A percentile compares a stretch with the other conserved stretches of the same genome.
Evolutionary conservation across 768 basidiomycete genomes (phyloP).

Genomic region (Pleurotus platypus): DNA sequence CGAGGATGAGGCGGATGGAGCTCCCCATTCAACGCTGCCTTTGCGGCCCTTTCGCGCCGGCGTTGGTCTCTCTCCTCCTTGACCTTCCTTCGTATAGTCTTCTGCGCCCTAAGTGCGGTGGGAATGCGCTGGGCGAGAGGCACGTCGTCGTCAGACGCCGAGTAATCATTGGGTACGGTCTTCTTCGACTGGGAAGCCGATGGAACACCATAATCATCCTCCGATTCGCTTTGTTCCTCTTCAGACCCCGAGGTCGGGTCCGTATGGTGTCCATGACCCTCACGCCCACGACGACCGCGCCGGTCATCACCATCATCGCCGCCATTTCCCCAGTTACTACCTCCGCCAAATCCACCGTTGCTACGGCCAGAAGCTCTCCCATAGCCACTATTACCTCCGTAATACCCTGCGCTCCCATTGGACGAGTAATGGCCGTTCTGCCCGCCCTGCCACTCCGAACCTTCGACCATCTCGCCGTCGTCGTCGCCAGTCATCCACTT

Average conservation of each 20-base stretch:
- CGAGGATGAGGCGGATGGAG: constrained; percentile 15
- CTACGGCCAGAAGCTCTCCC: constrained; percentile 9
- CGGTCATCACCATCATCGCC: constrained; percentile 37
- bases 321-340: constrained; percentile 20
- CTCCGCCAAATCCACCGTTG: constrained; percentile 17
- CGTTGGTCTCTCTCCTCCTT: constrained; percentile 63
- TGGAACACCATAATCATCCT: constrained; percentile 33
- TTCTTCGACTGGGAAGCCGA: constrained; percentile 13
- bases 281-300: constrained; percentile 20
- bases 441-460: constrained; percentile 17
- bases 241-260: constrained; percentile 34
- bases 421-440: constrained; percentile 7
- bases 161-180: constrained; percentile 13
- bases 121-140: constrained; percentile 84
- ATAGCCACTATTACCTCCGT: constrained; percentile 13
- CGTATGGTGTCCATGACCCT: constrained; percentile 27
- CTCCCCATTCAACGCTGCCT: constrained; percentile 12
- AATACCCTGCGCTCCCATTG: constrained; percentile 9
- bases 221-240: constrained; percentile 35
- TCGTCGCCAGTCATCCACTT: constrained; percentile 3
- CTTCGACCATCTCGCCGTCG: constrained; percentile 20
- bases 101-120: constrained; percentile 78
- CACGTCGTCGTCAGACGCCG: constrained; percentile 68
- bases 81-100: constrained; percentile 70
- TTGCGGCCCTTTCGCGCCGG: constrained; percentile 41